Base-by-base conservation (phyloP, 2,329 filamentous ascomycete species). In the Chrysoporthe deuterocubensis region DNA sequence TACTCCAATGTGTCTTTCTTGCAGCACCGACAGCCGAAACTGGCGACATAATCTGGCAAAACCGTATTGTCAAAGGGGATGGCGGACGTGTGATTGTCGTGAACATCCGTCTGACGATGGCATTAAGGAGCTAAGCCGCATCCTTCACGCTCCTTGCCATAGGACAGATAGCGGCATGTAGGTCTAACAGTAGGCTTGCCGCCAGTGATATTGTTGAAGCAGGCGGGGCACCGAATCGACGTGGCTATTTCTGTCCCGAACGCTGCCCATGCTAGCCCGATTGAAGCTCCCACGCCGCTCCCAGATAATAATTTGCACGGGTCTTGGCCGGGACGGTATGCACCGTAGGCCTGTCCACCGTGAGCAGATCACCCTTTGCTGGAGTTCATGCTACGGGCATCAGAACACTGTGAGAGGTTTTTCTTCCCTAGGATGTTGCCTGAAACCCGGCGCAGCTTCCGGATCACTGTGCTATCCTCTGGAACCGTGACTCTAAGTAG, bases 131-230 rank as follows among this genome's bases (percentile, higher is more conserved):
- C 70, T 88, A 85, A 0, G 86, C 86, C 0, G 90, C 89, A 73
- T 93, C 91, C 16, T 83, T 83, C 2, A 62, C 64, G 2, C 48
- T 61, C 16, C 61, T 32, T 3, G 64, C 52, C 18, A 69, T 26
- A 43, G 84, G 82, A 0, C 90, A 90, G 80, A 69, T 83, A 76
- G 32, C 86, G 81, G 6, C 85, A 88, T 0, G 85, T 90, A 9
- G 90, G 78, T 0, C 89, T 89, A 8, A 91, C 86, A 0, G 88
- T 89, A 0, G 89, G 87, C 74, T 89, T 89, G 73, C 92, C 61
- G 34, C 62, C 66, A 5, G 65, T 56, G 21, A 68, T 34, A 42
- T 65, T 65, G n/a, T 43, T 68, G 52, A 52, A 46, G 54, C n/a
- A 54, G 4, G 54, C 56, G 7, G 66, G 62, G 26, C 60, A 65